Percentiles rank a stretch among this genome's conserved stretches.
phyloP scores from a whole-genome alignment of 805 yeast genomes.

The Pichia membranifaciens region DNA sequence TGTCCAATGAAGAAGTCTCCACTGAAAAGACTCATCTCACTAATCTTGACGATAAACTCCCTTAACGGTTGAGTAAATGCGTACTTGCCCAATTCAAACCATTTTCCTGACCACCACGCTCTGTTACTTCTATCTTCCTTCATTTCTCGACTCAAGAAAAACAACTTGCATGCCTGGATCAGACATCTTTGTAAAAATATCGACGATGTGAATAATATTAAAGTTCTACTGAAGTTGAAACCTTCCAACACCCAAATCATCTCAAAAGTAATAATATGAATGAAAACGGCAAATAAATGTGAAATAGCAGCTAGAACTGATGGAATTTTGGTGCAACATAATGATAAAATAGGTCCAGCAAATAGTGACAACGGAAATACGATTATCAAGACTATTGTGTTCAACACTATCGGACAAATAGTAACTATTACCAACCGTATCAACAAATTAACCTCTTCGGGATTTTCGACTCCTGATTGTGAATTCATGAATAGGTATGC shows the following conservation, averaged over 20 bases:
- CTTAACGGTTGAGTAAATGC: constrained; percentile 39
- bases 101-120: constrained; percentile 53
- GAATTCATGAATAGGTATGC: constrained; percentile 81
- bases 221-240: constrained; percentile 35
- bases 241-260: constrained; percentile 37
- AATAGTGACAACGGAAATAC: constrained; percentile 34
- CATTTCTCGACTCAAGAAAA: constrained; percentile 38
- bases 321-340: constrained; percentile 32
- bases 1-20: constrained; percentile 46
- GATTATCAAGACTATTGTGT: constrained; percentile 29
- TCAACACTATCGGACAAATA: constrained; percentile 43
- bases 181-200: constrained; percentile 34
- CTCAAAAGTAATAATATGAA: constrained; percentile 33
- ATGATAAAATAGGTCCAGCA: constrained; percentile 33
- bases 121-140: constrained; percentile 35
- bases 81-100: constrained; percentile 35
- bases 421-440: constrained; percentile 54
- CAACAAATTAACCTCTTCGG: constrained; percentile 51
- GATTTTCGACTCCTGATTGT: constrained; percentile 68
- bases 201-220: constrained; percentile 36
- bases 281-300: constrained; percentile 32
- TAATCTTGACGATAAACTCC: constrained; percentile 40
- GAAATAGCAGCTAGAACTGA: constrained; percentile 36
- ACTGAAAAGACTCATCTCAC: constrained; percentile 41
- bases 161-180: constrained; percentile 28